Evolutionary conservation across 2,329 filamentous ascomycete species (phyloP).

Genomic region (Beauveria caledonica): DNA sequence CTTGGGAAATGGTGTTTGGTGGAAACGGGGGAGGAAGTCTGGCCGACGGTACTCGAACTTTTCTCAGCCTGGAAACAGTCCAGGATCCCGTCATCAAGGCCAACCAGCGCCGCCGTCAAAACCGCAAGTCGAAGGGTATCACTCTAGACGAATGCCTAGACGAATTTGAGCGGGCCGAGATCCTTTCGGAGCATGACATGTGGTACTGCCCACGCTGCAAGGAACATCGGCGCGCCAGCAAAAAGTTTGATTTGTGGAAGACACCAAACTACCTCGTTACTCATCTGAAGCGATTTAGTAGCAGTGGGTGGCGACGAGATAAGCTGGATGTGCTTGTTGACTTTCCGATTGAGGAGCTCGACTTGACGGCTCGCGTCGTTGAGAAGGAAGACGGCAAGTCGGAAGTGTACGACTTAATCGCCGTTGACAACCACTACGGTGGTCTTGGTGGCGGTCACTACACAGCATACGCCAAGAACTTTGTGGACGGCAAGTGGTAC

Average conservation of each 20-base stretch:
- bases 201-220: conserved; percentile 98
- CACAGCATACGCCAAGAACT: conserved; percentile 90
- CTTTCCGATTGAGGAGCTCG: conserved; percentile 81
- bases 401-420: conserved; percentile 86
- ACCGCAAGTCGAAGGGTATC: conserved; percentile 52
- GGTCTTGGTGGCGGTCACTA: conserved; percentile 93
- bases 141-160: conserved; percentile 84
- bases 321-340: conserved; percentile 89
- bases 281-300: conserved; percentile 92
- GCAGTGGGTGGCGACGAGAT: conserved; percentile 70
- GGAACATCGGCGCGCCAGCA: conserved; percentile 82
- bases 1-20: conserved; percentile 63
- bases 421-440: conserved; percentile 92
- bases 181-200: conserved; percentile 88
- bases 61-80: conserved; percentile 41
- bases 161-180: conserved; percentile 89
- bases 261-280: conserved; percentile 90
- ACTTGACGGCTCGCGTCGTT: conserved; percentile 72
- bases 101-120: conserved; percentile 56
- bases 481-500: conserved; percentile 83
- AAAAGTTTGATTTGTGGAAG: conserved; percentile 97
- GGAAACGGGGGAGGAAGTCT: conserved; percentile 24
- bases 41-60: conserved; percentile 53
- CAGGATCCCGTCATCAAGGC: conserved; percentile 58
- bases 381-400: conserved; percentile 73